Evolutionary conservation across 169 alveolate genomes (phyloP).

Genomic region (Blepharisma undulans): DNA sequence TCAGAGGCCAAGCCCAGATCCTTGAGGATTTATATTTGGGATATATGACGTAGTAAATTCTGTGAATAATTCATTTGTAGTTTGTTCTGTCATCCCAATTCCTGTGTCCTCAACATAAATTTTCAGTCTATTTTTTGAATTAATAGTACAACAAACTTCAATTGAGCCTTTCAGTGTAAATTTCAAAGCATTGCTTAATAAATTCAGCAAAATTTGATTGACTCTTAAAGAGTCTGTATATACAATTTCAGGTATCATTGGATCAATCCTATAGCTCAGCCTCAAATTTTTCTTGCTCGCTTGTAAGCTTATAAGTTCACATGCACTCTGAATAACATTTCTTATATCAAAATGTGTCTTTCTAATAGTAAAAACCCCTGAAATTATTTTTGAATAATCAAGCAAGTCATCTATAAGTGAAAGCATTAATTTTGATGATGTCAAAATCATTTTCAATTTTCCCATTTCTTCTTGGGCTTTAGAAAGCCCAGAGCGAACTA

Average conservation of each 20-base stretch:
- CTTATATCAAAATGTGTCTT: background rate
- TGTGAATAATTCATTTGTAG: background rate
- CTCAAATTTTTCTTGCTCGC: conserved; percentile 1
- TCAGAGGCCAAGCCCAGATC: conserved; percentile 16
- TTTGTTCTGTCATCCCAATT: conserved; percentile 13
- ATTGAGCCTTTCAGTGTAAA: conserved; percentile 23
- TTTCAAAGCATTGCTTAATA: conserved; percentile 20
- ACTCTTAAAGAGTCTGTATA: background rate
- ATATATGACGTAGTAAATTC: background rate
- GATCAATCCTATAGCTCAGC: background rate
- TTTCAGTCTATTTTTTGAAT: background rate
- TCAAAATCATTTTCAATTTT: background rate
- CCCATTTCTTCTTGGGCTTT: background rate
- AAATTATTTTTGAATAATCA: background rate
- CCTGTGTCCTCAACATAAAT: conserved; percentile 15
- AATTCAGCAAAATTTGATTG: background rate
- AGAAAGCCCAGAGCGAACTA: background rate
- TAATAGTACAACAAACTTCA: background rate
- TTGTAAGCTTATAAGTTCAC: background rate
- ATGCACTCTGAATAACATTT: background rate
- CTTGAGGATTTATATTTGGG: background rate
- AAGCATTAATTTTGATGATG: background rate
- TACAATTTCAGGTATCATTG: background rate
- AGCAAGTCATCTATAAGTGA: background rate
- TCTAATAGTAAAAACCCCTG: background rate